Percentiles rank a stretch among this genome's conserved stretches.
These are phyloP conservation scores for Hypoxylon fuscum DNA, from an alignment of 495 filamentous ascomycete species.

Conservation along the genomic window DNA sequence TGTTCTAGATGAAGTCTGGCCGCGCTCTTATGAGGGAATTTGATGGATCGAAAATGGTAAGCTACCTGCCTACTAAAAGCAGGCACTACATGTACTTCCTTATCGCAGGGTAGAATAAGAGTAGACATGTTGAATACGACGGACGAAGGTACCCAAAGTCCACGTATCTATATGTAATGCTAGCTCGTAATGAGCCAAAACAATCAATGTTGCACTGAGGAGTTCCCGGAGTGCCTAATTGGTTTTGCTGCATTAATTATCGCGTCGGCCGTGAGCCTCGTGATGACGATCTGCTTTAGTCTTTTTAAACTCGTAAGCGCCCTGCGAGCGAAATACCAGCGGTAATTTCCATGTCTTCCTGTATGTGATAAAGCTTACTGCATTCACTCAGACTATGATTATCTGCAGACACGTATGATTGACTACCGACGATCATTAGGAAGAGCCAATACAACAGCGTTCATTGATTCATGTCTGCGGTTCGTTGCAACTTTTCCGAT, in stretches of 20 bases:
- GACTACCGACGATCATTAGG: background rate
- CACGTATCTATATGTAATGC: conserved; percentile 1
- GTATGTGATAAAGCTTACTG: conserved; percentile 6
- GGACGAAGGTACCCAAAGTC: conserved; percentile 9
- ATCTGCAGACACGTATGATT: conserved; percentile 6
- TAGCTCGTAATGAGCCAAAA: conserved; percentile 13
- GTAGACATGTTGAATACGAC: background rate
- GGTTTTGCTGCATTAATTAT: conserved; percentile 31
- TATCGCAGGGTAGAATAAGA: background rate
- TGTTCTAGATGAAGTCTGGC: background rate
- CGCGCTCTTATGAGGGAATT: too few species aligned
- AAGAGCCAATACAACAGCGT: conserved; percentile 20
- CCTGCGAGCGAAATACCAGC: conserved; percentile 5
- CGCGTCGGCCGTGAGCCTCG: conserved; percentile 27
- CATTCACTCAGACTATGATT: conserved; percentile 3
- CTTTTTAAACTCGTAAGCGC: conserved; percentile 7
- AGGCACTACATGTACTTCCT: too few species aligned
- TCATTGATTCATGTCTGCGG: conserved; percentile 2
- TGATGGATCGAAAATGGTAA: background rate
- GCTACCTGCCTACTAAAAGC: background rate
- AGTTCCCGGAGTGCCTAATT: conserved; percentile 27
- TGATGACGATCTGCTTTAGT: conserved; percentile 22
- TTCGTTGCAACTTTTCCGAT: conserved; percentile 9
- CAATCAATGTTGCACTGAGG: conserved; percentile 23
- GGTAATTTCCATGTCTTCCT: conserved; percentile 2